Conservation (phyloP, 2,329 filamentous ascomycete species). For the Aquanectria penicillioides region DNA sequence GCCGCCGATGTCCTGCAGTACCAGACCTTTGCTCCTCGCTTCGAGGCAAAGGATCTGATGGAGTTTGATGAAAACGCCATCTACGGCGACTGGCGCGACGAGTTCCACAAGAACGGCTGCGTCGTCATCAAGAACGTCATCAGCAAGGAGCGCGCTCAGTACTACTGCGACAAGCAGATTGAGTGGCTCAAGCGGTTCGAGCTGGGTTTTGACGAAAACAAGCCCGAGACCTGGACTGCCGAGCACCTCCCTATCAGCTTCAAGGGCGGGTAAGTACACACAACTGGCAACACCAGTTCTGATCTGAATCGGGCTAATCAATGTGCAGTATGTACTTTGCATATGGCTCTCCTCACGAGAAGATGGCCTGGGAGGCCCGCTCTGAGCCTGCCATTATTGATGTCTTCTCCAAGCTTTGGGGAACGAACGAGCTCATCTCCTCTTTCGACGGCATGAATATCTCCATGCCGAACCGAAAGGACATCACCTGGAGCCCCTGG, state of each 20-base stretch:
- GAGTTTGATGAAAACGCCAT: conserved; percentile 29
- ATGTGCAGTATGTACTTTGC: conserved; percentile 53
- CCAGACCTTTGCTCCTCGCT: conserved; percentile 33
- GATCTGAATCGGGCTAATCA: neutral
- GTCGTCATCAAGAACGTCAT: conserved; percentile 39
- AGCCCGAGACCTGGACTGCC: conserved; percentile 31
- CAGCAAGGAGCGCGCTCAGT: conserved; percentile 32
- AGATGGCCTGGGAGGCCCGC: conserved; percentile 60
- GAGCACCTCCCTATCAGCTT: conserved; percentile 35
- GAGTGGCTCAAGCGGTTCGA: conserved; percentile 38
- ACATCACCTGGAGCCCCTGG: conserved; percentile 41
- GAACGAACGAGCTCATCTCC: conserved; percentile 57
- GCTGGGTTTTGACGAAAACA: conserved; percentile 35
- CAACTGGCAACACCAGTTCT: neutral
- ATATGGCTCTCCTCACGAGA: conserved; percentile 59
- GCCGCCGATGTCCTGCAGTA: conserved; percentile 16
- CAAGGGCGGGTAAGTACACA: conserved; percentile 50
- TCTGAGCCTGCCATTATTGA: conserved; percentile 57
- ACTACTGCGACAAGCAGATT: conserved; percentile 38
- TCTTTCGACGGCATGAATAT: conserved; percentile 53
- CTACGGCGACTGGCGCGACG: conserved; percentile 37
- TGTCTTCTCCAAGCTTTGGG: conserved; percentile 58
- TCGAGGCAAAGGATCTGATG: conserved; percentile 36
- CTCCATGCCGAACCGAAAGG: conserved; percentile 52
- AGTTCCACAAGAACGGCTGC: conserved; percentile 37